Conservation (phyloP, 1,284 basidiomycete species). For the Cryptococcus hybrid region DNA sequence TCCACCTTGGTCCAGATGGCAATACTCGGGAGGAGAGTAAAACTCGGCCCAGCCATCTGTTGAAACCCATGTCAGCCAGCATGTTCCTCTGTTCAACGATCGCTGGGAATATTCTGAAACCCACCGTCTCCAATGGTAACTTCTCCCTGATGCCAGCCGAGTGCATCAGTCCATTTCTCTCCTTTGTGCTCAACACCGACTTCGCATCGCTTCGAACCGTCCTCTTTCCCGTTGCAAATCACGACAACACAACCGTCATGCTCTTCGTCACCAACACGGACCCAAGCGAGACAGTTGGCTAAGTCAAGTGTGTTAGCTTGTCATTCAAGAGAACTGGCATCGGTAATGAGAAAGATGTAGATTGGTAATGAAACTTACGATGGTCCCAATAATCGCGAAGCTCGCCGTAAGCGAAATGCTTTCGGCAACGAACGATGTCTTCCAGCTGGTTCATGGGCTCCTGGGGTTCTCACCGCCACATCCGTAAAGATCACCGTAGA, state of each 20-base stretch:
- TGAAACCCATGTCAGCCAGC: not conserved
- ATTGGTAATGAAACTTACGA: conserved; percentile 41
- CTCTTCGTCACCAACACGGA: conserved; percentile 54
- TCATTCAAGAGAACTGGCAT: not conserved
- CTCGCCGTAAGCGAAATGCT: conserved; percentile 57
- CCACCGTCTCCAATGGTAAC: conserved; percentile 54
- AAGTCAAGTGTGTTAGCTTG: not conserved
- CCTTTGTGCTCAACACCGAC: conserved; percentile 56
- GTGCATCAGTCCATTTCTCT: conserved; percentile 58
- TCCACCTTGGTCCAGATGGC: conserved; percentile 56
- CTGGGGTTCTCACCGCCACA: conserved; percentile 54
- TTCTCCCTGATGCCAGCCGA: conserved; percentile 58
- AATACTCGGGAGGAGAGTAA: conserved; percentile 52
- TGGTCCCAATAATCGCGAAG: conserved; percentile 56
- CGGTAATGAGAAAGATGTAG: not conserved
- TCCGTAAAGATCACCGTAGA: conserved; percentile 79
- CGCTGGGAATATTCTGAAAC: conserved; percentile 5
- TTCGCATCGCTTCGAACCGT: conserved; percentile 53
- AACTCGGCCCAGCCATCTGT: conserved; percentile 59
- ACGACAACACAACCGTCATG: conserved; percentile 56
- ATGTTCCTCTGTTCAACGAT: not conserved
- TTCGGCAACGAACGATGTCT: conserved; percentile 56
- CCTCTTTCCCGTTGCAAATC: conserved; percentile 47
- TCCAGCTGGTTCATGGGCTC: conserved; percentile 52
- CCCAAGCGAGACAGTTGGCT: conserved; percentile 55